Evolutionary conservation across 768 basidiomycete genomes (phyloP), one percentile per base, ranked within the genome.

Genomic region (Leccinum broughii): DNA sequence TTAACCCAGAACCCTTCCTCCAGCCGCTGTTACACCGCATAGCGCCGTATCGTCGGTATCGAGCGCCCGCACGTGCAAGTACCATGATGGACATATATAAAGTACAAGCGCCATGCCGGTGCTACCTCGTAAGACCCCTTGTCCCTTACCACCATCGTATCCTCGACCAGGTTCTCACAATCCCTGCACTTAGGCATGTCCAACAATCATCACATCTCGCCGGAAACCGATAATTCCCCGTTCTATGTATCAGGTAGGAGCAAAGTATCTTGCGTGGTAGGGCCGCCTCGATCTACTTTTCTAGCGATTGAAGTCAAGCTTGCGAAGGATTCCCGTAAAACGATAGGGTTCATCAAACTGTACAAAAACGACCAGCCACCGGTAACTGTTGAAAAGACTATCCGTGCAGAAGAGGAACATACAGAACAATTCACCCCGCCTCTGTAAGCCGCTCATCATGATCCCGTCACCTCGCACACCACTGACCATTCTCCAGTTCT

Each of bases 271-370:
- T 48, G 22, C 13, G 13, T 3, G 8, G 13, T 24, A 34, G 34
- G 2, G 9, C 32, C 11, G 2, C 14, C 26, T 28, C 10, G n/a
- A 22, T 39, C 60, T 22, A 1, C 41, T 20, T 44, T 17, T 20
- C 41, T 11, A 44, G 41, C 7, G 2, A 44, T 44, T 20, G 41
- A 20, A 20, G 9, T 66, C 0, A 51, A 48, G 4, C 62, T 66
- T 22, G 62, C 58, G 10, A 57, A 11, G 22, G 41, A 37, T 24
- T 67, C 65, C 22, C 4, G 1, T 1, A 60, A 66, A 28, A 57
- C n/a, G 13, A 37, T 67, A 9, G 13, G 20, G 39, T 61, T 54
- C 26, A 55, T 66, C 22, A 13, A 17, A 6, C 24, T 60, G 22
- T 20, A 1, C 34, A 58, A 64, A 32, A 56, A 46, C 30, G 7